Evolutionary conservation across 495 filamentous ascomycete species (phyloP), one percentile per base, ranked within the genome.

Genomic region (Margaritispora aquatica): DNA sequence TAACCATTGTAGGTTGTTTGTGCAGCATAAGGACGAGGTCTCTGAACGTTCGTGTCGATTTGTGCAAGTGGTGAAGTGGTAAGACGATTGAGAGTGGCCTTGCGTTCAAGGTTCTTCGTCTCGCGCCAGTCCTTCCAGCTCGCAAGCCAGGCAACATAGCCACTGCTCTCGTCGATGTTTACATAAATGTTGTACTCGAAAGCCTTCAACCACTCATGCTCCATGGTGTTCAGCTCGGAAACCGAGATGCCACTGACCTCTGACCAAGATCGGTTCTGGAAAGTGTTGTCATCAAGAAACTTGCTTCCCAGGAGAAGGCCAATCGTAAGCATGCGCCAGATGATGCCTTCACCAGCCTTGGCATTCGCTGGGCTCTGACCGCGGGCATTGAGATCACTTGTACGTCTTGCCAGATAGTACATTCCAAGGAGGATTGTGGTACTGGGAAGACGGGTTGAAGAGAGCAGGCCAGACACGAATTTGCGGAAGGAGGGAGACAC

Each of bases 191-290:
- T 82, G 88, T 89, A 97, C 53, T 81, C 77, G 58, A 96, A 96
- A 23, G 85, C 87, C 47, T 79, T 77, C 24, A 99, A 79, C 94
- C 94, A 99, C 67, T 96, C 89, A 65, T 85, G 82, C 75, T 99
- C 94, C 75, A 97, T 79, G 59, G 79, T 79, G 75, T 97, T 97
- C 66, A 99, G 77, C 65, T 97, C 93, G 23, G 77, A 63, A 22
- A 99, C 92, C 21, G 87, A 73, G 60, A 99, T 96, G 57, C 88
- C 90, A 74, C 92, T 97, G 23, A 99, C 94, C 68, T 99, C 95
- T 2, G 95, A 88, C 94, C 94, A 99, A 7, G 95, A 97, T 55
- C 92, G 89, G 75, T 97, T 99, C 78, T 97, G 92, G 73, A 97
- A 99, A 17, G 94, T 99, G 73, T 97, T 97, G 73, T 99, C 94